A percentile compares a stretch with the other conserved stretches of the same genome.
phyloP scores from a whole-genome alignment of 768 basidiomycete genomes.

The Podaxis pistillaris region DNA sequence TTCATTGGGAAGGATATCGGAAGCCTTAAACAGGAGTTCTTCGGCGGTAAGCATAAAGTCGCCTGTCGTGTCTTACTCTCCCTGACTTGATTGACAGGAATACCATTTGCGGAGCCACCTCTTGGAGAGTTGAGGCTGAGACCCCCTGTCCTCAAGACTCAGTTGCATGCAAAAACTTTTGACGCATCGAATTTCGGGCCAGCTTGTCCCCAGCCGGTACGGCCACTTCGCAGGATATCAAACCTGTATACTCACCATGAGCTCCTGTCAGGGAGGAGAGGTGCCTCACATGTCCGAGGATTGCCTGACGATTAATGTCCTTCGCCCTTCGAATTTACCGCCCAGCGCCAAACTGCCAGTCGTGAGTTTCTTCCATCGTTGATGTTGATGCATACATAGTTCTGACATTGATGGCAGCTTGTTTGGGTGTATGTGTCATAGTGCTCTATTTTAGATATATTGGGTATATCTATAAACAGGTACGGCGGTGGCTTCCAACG shows the following conservation, averaged over 20 bases:
- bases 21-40: conserved; percentile 39
- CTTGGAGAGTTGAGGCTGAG: conserved; percentile 45
- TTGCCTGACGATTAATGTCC: conserved; percentile 59
- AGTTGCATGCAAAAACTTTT: conserved; percentile 30
- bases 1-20: conserved; percentile 35
- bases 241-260: conserved; percentile 7
- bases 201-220: conserved; percentile 42
- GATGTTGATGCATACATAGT: not conserved
- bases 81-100: conserved; percentile 26
- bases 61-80: not conserved
- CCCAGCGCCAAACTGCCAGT: conserved; percentile 34
- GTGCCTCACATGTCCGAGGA: conserved; percentile 49
- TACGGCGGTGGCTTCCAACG: conserved; percentile 33
- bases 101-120: conserved; percentile 56
- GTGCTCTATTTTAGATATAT: not conserved
- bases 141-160: conserved; percentile 43
- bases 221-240: too few species aligned
- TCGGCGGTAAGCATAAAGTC: conserved; percentile 34
- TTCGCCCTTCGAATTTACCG: conserved; percentile 40
- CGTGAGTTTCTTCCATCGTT: conserved; percentile 22
- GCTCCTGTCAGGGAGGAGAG: conserved; percentile 25
- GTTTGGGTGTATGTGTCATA: conserved; percentile 35
- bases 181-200: conserved; percentile 47
- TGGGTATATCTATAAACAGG: conserved; percentile 16
- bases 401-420: conserved; percentile 21